phyloP scores from a whole-genome alignment of 352 stramenopile species.

The Globisporangium spinosum region DNA sequence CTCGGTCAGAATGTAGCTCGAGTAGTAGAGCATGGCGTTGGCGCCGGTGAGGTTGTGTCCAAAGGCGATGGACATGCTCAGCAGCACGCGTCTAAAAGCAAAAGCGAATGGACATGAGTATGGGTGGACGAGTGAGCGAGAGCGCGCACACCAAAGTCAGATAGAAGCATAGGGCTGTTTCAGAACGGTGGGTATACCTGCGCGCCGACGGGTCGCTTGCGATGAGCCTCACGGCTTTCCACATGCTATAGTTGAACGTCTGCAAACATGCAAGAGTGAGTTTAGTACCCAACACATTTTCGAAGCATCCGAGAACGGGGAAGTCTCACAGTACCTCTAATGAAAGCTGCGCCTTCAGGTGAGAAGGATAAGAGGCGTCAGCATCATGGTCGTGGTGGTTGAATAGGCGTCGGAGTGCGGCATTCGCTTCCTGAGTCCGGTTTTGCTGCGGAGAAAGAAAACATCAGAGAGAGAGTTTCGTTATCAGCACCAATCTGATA shows the following conservation, averaged over 20 bases:
- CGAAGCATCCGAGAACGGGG: background rate
- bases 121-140: background rate
- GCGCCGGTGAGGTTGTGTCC: conserved; percentile 62
- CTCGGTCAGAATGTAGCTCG: conserved; percentile 61
- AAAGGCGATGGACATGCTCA: conserved; percentile 56
- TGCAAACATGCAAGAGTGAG: conserved; percentile 5
- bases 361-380: background rate
- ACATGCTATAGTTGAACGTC: conserved; percentile 34
- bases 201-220: conserved; percentile 32
- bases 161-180: background rate
- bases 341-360: conserved; percentile 24
- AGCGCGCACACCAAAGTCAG: background rate
- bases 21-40: conserved; percentile 83
- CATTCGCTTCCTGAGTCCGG: conserved; percentile 37
- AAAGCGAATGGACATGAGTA: background rate
- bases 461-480: background rate
- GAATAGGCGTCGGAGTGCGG: conserved; percentile 29
- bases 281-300: background rate
- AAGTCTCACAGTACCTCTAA: conserved; percentile 1
- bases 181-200: conserved; percentile 21
- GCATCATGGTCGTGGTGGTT: conserved; percentile 6
- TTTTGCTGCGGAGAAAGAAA: conserved; percentile 34
- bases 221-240: conserved; percentile 33
- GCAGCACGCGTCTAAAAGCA: conserved; percentile 35
- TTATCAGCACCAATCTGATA: background rate